Base-by-base conservation (phyloP, 1,139 yeast genomes). In the Petasospora fabianii region DNA sequence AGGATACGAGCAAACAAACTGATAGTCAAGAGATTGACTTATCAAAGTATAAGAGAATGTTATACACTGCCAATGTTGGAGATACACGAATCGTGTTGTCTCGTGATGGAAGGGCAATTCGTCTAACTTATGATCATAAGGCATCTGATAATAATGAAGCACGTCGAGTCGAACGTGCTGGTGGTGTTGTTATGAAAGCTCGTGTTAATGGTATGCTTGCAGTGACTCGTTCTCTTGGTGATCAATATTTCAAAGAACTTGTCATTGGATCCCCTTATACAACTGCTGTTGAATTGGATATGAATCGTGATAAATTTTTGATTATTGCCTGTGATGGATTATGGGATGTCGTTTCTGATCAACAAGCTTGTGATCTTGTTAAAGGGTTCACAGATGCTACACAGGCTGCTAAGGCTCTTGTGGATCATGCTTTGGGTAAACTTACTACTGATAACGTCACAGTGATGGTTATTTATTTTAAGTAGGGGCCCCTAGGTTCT, bases 181-280 rank as follows among this genome's bases (percentile, higher is more conserved):
- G 98, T 3, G 98, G 98, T 0, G 65, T 92, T 27, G 77, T 92
- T 42, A 75, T 94, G 75, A 87, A 87, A 54, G 84, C 87, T 51
- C 73, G 99, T 50, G 98, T 92, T 27, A 92, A 90, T 59, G 98
- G 98, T 6, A 90, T 94, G 58, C 70, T 94, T 40, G 97, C 98
- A 0, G 96, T 92, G 14, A 87, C 97, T 3, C 69, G 99, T 46
- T 84, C 97, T 2, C 69, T 92, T 30, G 99, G 98, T n/a, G 98
- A 92, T 61, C 73, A 83, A 15, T 90, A 87, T 61, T 84, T 92
- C 80, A 95, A 94, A 60, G 85, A 81, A 40, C 69, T 86, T 45
- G 97, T 92, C 16, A 78, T 88, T 27, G 96, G 97, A 0, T 77
- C 80, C 40, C 99, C 98, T 0, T 92, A 83, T 55, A 92, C 98